These are phyloP conservation scores for Aristolochia californica DNA, from an alignment of 164 flowering plant species.

Conservation along the genomic window DNA sequence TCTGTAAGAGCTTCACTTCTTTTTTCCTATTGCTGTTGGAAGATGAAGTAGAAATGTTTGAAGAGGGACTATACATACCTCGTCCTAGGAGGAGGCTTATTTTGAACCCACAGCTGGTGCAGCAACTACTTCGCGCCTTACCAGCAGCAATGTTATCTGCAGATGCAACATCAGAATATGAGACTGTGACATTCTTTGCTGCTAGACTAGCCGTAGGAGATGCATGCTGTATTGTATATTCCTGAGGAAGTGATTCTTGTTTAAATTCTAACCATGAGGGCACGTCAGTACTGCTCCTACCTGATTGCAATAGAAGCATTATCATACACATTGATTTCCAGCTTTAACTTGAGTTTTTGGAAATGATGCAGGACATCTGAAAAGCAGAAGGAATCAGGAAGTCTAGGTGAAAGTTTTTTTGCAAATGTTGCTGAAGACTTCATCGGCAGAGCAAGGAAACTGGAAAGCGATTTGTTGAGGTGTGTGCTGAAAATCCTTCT, in stretches of 20 bases:
- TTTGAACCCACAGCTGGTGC: constrained; percentile 66
- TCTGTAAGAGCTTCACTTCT: not conserved
- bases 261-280: constrained; percentile 13
- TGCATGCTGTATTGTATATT: constrained; percentile 49
- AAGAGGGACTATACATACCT: constrained; percentile 23
- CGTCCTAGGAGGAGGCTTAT: constrained; percentile 58
- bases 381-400: constrained; percentile 26
- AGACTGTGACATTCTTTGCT: constrained; percentile 34
- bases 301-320: not conserved
- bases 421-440: constrained; percentile 44
- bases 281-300: constrained; percentile 30
- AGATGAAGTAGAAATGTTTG: constrained; percentile 36
- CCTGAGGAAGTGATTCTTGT: constrained; percentile 18
- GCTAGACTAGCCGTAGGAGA: constrained; percentile 58
- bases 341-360: not conserved
- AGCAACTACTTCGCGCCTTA: constrained; percentile 52
- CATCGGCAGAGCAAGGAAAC: constrained; percentile 31
- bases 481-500: constrained; percentile 12
- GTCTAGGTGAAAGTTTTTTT: constrained; percentile 22
- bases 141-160: constrained; percentile 38
- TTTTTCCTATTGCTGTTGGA: constrained; percentile 32
- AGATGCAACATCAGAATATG: constrained; percentile 39
- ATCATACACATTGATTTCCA: not conserved
- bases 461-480: constrained; percentile 59
- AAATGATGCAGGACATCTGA: constrained; percentile 27